Base-by-base conservation (phyloP, 257 asterid species). In the Henckelia pumila region DNA sequence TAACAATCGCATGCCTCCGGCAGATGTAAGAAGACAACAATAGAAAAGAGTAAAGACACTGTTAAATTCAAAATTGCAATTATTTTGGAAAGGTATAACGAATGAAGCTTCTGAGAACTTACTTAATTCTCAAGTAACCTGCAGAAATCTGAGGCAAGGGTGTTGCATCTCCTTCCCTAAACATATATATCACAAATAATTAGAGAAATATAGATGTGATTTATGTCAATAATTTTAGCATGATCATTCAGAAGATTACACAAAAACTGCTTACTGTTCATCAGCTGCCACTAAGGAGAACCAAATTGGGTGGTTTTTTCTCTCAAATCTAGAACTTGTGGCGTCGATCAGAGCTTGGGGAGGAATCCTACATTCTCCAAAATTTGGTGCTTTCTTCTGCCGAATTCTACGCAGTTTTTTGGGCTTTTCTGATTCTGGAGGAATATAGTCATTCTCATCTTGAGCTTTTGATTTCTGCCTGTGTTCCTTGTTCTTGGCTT, bases 121-220 rank as follows among this genome's bases (percentile, higher is more conserved):
- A 89, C 98, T 92, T 92, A 71, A 92, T 84, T 82, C 98, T 86
- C 74, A 92, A 77, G 82, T 85, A 92, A 73, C 88, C 84, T 32
- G 95, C 87, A 78, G 96, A 78, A 79, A 89, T 81, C 83, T 92
- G 98, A 64, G 98, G 96, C 92, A 89, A 76, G 66, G 92, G 83
- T 44, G 70, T 72, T 52, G 59, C 73, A 82, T 77, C 84, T 65
- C 86, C 92, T 64, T 78, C 92, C 92, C 98, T 92, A 84, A 70
- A 81, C 75, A 62, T 66, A 47, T 14, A 62, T 52, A 75, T 66
- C n/a, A 13, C 52, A 67, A 69, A 70, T 58, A 72, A 69, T 79
- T 29, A 84, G 74, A 63, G 50, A 68, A 59, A 56, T 65, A 68
- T 35, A 73, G 68, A 59, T 21, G 26, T 28, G 24, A 60, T 74